Conservation (phyloP, 768 basidiomycete species). For the Boletellus emodensis region DNA sequence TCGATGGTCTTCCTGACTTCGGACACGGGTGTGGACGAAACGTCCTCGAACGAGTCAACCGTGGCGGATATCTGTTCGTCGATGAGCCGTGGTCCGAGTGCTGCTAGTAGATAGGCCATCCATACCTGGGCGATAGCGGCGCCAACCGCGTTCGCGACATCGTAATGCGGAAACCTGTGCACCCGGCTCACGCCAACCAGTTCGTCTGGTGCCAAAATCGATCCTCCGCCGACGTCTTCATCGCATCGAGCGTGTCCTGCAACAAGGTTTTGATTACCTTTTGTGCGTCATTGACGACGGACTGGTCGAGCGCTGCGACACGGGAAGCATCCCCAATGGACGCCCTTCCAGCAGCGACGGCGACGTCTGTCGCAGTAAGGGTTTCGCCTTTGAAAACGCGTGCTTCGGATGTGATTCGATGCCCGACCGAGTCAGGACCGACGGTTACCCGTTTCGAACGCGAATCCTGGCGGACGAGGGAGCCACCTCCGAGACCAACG, state of each 20-base stretch:
- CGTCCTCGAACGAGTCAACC: conserved; percentile 43
- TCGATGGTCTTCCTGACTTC: conserved; percentile 34
- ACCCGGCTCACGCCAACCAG: conserved; percentile 52
- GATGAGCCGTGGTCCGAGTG: conserved; percentile 2
- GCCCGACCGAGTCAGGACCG: conserved; percentile 66
- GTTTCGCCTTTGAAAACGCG: conserved; percentile 53
- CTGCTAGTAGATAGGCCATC: neutral
- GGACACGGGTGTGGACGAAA: conserved; percentile 31
- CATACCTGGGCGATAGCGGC: conserved; percentile 43
- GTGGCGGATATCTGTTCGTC: conserved; percentile 38
- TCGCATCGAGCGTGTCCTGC: conserved; percentile 51
- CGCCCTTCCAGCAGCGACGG: conserved; percentile 38
- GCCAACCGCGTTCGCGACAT: conserved; percentile 62
- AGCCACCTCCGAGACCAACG: conserved; percentile 64
- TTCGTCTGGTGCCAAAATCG: conserved; percentile 50
- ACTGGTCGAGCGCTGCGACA: conserved; percentile 20
- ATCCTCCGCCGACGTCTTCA: conserved; percentile 73
- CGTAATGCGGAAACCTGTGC: conserved; percentile 46
- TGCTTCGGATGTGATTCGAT: conserved; percentile 46
- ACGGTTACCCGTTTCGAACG: conserved; percentile 41
- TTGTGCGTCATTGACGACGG: conserved; percentile 33
- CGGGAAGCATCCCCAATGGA: conserved; percentile 29
- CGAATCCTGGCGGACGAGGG: conserved; percentile 39
- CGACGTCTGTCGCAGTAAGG: conserved; percentile 60
- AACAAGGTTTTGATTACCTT: conserved; percentile 39